A percentile compares a stretch with the other conserved stretches of the same genome.
These are phyloP conservation scores for Monosiga brevicollis DNA, from an alignment of 78 protist genomes.

Conservation along the genomic window DNA sequence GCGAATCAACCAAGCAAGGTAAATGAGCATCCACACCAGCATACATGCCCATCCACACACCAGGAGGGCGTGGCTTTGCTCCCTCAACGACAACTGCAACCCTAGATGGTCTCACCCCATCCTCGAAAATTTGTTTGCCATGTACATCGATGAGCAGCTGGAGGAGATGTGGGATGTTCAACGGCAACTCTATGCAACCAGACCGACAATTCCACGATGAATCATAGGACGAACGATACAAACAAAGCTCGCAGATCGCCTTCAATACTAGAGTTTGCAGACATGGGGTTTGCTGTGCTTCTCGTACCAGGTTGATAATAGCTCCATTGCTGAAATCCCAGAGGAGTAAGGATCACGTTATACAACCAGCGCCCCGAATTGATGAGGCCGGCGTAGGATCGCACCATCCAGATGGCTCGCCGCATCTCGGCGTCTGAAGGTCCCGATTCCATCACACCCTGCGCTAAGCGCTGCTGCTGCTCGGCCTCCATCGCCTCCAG, in stretches of 20 bases:
- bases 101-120: constrained; percentile 4
- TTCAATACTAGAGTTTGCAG: neutral
- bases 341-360: neutral
- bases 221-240: neutral
- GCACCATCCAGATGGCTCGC: neutral
- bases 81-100: neutral
- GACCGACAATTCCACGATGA: neutral
- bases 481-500: neutral
- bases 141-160: constrained; percentile 22
- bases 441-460: neutral
- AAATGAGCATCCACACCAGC: neutral
- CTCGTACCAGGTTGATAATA: neutral
- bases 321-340: neutral
- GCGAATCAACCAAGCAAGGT: neutral
- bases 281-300: neutral
- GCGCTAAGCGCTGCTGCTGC: neutral
- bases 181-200: neutral
- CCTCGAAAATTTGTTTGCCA: constrained; percentile 18
- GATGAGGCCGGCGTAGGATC: neutral
- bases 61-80: too few species aligned
- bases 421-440: neutral
- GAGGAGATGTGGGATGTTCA: constrained; percentile 8
- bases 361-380: neutral
- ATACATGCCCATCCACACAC: neutral
- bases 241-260: neutral